These are phyloP conservation scores for Omphalea diandra DNA, from an alignment of 441 rosid genomes.

Conservation along the genomic window DNA sequence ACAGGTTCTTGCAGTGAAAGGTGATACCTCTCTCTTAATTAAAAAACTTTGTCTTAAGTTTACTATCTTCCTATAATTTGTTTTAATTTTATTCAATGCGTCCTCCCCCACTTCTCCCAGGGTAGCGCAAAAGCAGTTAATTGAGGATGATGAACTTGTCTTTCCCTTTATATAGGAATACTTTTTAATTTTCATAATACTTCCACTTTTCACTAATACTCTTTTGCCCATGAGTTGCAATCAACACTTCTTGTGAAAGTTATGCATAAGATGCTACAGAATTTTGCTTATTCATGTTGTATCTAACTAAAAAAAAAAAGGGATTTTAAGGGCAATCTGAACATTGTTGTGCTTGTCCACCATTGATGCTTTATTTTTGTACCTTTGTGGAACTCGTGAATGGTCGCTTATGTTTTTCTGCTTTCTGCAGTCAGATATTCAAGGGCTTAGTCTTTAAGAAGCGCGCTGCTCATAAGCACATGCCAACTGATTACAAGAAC, in stretches of 20 bases:
- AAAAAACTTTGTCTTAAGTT: neutral
- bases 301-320: neutral
- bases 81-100: neutral
- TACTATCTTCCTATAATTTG: neutral
- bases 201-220: neutral
- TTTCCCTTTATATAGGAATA: neutral
- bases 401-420: neutral
- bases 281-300: neutral
- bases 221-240: neutral
- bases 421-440: slow-evolving; percentile 69
- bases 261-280: neutral
- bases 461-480: slow-evolving; percentile 97
- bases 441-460: slow-evolving; percentile 92
- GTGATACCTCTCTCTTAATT: slow-evolving; percentile 34
- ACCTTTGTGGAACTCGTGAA: neutral
- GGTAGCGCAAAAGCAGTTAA: neutral
- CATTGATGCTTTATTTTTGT: slow-evolving; percentile 3
- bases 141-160: neutral
- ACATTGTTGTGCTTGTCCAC: neutral
- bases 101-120: neutral
- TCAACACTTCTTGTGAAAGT: neutral
- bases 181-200: neutral
- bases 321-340: neutral
- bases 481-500: slow-evolving; percentile 75
- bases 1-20: slow-evolving; percentile 72